A percentile compares a stretch with the other conserved stretches of the same genome.
Conservation (phyloP, 345 rosid genomes). For the Passiflora organensis region DNA sequence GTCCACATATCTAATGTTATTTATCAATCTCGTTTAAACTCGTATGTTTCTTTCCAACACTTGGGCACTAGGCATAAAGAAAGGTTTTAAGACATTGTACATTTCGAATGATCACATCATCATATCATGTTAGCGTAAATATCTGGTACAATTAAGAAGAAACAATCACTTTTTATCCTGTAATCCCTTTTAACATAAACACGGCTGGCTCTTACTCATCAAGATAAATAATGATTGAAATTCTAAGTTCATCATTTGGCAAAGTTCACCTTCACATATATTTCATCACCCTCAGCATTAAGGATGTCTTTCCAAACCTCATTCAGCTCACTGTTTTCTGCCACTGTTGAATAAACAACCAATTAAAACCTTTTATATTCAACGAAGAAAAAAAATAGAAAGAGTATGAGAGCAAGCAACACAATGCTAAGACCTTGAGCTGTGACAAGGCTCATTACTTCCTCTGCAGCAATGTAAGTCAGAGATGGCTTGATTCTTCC, state of each 20-base stretch:
- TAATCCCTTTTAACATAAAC: too few relatives aligned
- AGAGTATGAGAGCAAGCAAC: not conserved
- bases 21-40: too few relatives aligned
- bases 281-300: constrained; percentile 92
- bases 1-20: too few relatives aligned
- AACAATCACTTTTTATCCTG: too few relatives aligned
- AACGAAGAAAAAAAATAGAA: not conserved
- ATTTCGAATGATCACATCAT: too few relatives aligned
- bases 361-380: constrained; percentile 5
- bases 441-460: constrained; percentile 95
- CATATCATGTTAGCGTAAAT: too few relatives aligned
- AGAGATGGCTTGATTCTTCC: constrained; percentile 76
- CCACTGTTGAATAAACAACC: constrained; percentile 46
- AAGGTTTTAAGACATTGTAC: too few relatives aligned
- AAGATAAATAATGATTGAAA: too few relatives aligned
- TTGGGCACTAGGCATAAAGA: too few relatives aligned
- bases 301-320: constrained; percentile 95
- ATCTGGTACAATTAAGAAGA: too few relatives aligned
- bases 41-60: too few relatives aligned
- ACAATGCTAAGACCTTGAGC: constrained; percentile 70
- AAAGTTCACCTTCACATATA: constrained; percentile 69
- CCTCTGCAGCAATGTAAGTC: constrained; percentile 85
- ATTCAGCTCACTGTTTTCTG: constrained; percentile 73
- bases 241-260: not conserved
- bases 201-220: too few relatives aligned